A percentile compares a stretch with the other conserved stretches of the same genome.
phyloP scores from a whole-genome alignment of 345 rosid genomes.

The Syzygium aqueum region DNA sequence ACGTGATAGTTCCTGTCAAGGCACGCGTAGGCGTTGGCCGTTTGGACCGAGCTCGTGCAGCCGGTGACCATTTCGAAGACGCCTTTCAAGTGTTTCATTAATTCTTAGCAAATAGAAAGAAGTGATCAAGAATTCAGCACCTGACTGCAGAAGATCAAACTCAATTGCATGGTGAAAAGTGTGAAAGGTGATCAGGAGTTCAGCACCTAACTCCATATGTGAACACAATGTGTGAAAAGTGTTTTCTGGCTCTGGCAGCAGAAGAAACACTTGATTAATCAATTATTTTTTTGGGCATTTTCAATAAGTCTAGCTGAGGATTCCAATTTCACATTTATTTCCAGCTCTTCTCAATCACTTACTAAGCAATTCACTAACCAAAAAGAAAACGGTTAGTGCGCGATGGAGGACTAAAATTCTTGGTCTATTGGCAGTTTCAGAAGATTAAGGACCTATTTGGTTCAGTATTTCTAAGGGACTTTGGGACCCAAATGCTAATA shows the following conservation, averaged over 20 bases:
- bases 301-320: neutral
- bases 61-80: neutral
- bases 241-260: neutral
- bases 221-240: neutral
- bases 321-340: neutral
- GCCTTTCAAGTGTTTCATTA: neutral
- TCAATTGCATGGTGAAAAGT: neutral
- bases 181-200: neutral
- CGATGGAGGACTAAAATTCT: too few relatives aligned
- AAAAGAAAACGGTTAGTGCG: neutral
- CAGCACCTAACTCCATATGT: neutral
- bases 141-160: neutral
- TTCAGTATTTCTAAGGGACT: too few relatives aligned
- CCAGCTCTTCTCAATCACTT: neutral
- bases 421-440: too few relatives aligned
- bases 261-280: neutral
- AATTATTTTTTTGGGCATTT: neutral
- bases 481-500: too few relatives aligned
- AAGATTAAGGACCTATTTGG: too few relatives aligned
- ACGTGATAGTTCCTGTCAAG: constrained; percentile 2
- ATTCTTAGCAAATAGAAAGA: neutral
- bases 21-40: neutral
- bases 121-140: neutral
- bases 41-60: neutral
- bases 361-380: neutral